These are phyloP conservation scores for Neophaeococcomyces aloes DNA, from an alignment of 2,329 filamentous ascomycete species.

Conservation along the genomic window DNA sequence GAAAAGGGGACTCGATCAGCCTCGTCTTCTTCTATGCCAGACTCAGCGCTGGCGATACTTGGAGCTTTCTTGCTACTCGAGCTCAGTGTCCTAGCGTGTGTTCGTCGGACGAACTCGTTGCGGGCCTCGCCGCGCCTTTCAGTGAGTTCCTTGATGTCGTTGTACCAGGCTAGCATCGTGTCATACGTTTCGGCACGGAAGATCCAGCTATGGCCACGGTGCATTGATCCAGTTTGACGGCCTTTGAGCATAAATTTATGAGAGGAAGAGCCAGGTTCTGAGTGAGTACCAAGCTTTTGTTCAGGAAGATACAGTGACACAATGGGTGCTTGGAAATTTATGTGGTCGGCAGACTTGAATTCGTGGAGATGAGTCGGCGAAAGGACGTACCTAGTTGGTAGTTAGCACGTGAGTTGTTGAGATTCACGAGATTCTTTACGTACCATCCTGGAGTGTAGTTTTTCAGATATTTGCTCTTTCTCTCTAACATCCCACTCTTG, in stretches of 20 bases:
- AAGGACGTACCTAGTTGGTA: conserved; percentile 65
- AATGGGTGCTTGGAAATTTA: conserved; percentile 67
- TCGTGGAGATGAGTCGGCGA: conserved; percentile 96
- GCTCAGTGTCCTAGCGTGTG: conserved; percentile 66
- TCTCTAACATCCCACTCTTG: conserved; percentile 79
- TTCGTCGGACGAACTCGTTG: conserved; percentile 68
- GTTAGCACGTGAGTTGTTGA: conserved; percentile 3
- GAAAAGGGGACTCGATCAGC: conserved; percentile 57
- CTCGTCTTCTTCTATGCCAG: conserved; percentile 64
- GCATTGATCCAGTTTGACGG: conserved; percentile 83
- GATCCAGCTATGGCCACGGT: conserved; percentile 63
- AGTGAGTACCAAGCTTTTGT: conserved; percentile 90
- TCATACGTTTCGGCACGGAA: conserved; percentile 64
- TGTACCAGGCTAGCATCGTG: conserved; percentile 95
- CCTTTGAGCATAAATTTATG: conserved; percentile 98
- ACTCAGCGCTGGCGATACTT: conserved; percentile 60
- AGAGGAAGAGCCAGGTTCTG: conserved; percentile 67
- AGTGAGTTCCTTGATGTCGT: conserved; percentile 81
- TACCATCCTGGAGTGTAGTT: conserved; percentile 94
- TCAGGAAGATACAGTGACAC: conserved; percentile 95
- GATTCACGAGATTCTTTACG: conserved; percentile 26
- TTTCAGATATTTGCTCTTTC: conserved; percentile 98
- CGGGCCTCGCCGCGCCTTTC: conserved; percentile 83
- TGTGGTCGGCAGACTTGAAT: conserved; percentile 96
- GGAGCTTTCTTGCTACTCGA: conserved; percentile 47